These are phyloP conservation scores for Quercus ilex DNA, from an alignment of 306 rosid genomes.

Conservation along the genomic window DNA sequence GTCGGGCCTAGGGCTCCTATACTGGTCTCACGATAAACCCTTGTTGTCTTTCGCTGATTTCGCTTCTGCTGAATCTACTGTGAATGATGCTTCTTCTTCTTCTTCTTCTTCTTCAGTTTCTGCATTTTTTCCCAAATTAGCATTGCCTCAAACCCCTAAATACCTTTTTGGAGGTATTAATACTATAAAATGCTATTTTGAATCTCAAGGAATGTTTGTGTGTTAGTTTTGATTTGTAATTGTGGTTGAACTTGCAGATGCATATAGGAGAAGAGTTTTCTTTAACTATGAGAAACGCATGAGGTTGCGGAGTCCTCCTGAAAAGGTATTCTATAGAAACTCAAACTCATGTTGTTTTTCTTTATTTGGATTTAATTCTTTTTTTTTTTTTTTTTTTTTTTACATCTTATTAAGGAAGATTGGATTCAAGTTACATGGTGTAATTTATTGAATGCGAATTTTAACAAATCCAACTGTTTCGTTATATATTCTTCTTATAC, in stretches of 20 bases:
- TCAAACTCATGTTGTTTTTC: background rate
- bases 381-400: background rate
- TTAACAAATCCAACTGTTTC: too few relatives aligned
- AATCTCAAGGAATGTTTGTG: background rate
- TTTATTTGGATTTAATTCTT: background rate
- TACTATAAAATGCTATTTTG: background rate
- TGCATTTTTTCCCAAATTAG: constrained; percentile 21
- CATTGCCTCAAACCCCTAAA: constrained; percentile 44
- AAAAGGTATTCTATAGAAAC: constrained; percentile 49
- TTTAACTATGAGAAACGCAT: constrained; percentile 94
- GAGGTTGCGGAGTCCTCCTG: constrained; percentile 79
- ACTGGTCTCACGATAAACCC: constrained; percentile 30
- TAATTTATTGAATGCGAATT: too few relatives aligned
- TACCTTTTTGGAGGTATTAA: constrained; percentile 55
- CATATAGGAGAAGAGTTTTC: constrained; percentile 78
- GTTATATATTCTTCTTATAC: too few relatives aligned
- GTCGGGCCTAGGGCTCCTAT: constrained; percentile 54
- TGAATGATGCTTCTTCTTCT: constrained; percentile 19
- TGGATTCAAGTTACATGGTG: too few relatives aligned
- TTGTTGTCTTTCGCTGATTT: constrained; percentile 26
- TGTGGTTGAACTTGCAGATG: constrained; percentile 45
- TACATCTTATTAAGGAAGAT: background rate
- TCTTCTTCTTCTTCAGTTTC: background rate
- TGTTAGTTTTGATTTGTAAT: background rate
- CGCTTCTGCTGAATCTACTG: constrained; percentile 17